phyloP scores from a whole-genome alignment of 208 protist species.

The Leptomonas pyrrhocoris region DNA sequence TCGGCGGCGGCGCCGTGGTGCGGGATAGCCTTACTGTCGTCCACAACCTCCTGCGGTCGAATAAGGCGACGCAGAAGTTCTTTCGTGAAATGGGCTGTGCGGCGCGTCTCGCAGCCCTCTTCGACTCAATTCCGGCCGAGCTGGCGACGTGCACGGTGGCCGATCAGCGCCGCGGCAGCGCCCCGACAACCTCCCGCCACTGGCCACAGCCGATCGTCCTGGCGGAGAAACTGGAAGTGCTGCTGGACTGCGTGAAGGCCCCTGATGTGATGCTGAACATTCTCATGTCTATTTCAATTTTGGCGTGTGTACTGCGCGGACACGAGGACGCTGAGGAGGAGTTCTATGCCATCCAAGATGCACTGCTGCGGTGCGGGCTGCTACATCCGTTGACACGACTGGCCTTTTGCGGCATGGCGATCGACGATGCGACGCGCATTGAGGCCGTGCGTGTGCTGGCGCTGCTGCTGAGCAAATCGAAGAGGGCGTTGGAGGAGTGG shows the following conservation, averaged over 20 bases:
- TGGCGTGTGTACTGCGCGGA: slow-evolving; percentile 59
- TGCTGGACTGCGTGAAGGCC: slow-evolving; percentile 11
- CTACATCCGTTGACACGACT: slow-evolving; percentile 55
- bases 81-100: slow-evolving; percentile 84
- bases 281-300: slow-evolving; percentile 59
- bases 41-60: slow-evolving; percentile 83
- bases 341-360: slow-evolving; percentile 23
- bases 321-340: slow-evolving; percentile 35
- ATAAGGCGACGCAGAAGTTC: slow-evolving; percentile 85
- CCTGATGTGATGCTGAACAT: slow-evolving; percentile 25
- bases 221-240: slow-evolving; percentile 21
- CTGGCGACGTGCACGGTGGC: slow-evolving; percentile 25
- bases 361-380: slow-evolving; percentile 59
- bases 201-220: slow-evolving; percentile 19
- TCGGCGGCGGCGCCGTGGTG: slow-evolving; percentile 62
- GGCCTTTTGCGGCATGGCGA: slow-evolving; percentile 58
- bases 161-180: slow-evolving; percentile 3
- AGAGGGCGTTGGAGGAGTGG: slow-evolving; percentile 56
- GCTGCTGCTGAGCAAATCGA: slow-evolving; percentile 41
- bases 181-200: background rate
- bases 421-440: slow-evolving; percentile 78
- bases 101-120: slow-evolving; percentile 47
- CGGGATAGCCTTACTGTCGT: slow-evolving; percentile 79
- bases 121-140: slow-evolving; percentile 45
- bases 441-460: slow-evolving; percentile 71